A percentile compares a stretch with the other conserved stretches of the same genome.
Conservation (phyloP, 441 rosid species). For the Erysimum pusillum region DNA sequence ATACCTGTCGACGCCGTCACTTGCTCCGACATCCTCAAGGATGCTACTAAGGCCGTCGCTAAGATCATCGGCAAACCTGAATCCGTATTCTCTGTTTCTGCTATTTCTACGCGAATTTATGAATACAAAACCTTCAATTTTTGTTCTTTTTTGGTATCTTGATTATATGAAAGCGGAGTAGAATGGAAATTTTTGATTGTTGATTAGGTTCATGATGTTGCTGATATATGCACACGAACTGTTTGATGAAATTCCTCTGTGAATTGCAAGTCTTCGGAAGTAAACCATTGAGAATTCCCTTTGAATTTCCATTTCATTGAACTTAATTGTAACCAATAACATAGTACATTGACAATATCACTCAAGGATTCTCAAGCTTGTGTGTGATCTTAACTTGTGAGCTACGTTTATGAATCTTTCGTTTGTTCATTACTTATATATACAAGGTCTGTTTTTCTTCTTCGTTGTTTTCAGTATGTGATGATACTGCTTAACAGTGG, state of each 20-base stretch:
- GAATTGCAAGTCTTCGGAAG: conserved; percentile 1
- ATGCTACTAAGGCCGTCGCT: conserved; percentile 85
- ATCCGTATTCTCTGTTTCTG: conserved; percentile 57
- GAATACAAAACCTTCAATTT: neutral
- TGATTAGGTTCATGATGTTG: neutral
- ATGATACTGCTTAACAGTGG: conserved; percentile 84
- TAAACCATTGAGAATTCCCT: too few species aligned
- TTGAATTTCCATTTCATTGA: too few species aligned
- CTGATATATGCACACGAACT: conserved; percentile 29
- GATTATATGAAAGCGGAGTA: neutral
- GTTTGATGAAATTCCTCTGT: conserved; percentile 58
- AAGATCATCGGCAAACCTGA: conserved; percentile 95
- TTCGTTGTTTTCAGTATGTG: conserved; percentile 67
- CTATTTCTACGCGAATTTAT: neutral
- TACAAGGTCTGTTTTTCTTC: neutral
- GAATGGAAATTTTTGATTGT: neutral
- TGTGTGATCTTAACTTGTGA: too few species aligned
- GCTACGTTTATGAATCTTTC: too few species aligned
- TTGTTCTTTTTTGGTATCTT: neutral
- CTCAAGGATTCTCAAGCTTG: conserved; percentile 16
- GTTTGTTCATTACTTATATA: too few species aligned
- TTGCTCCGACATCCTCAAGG: conserved; percentile 87
- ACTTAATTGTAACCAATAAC: too few species aligned
- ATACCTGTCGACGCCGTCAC: conserved; percentile 88
- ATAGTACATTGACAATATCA: neutral